Conservation (phyloP, 1,139 yeast species). For the Kurtzmaniella quercitrusa region DNA sequence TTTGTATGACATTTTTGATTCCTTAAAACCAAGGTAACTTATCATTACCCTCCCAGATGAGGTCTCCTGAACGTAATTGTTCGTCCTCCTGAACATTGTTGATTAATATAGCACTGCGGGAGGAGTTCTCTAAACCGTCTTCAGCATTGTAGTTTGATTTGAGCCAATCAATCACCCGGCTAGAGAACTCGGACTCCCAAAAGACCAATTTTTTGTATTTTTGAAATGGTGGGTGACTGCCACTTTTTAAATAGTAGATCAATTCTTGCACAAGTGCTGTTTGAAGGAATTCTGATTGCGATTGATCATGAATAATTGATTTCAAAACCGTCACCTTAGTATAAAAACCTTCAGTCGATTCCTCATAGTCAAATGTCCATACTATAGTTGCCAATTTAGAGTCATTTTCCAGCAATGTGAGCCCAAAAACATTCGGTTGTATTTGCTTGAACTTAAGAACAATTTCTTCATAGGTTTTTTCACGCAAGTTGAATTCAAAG, state of each 20-base stretch:
- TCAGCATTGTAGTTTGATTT: conserved; percentile 13
- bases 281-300: conserved; percentile 15
- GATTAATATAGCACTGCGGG: conserved; percentile 35
- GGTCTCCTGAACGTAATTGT: conserved; percentile 19
- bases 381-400: conserved; percentile 27
- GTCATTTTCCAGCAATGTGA: conserved; percentile 18
- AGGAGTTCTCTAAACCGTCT: conserved; percentile 28
- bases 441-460: conserved; percentile 17
- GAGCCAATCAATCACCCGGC: conserved; percentile 14
- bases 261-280: conserved; percentile 22
- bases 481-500: conserved; percentile 19
- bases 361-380: conserved; percentile 40
- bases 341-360: conserved; percentile 10
- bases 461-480: conserved; percentile 23
- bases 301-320: conserved; percentile 19
- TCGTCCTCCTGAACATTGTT: conserved; percentile 22
- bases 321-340: conserved; percentile 29
- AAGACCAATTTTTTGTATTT: conserved; percentile 21
- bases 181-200: conserved; percentile 35
- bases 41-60: conserved; percentile 44
- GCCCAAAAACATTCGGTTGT: conserved; percentile 30
- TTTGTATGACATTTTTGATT: background rate
- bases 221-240: conserved; percentile 12
- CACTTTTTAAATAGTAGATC: conserved; percentile 15
- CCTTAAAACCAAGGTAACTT: conserved; percentile 44